A percentile compares a stretch with the other conserved stretches of the same genome.
phyloP scores from a whole-genome alignment of 1,284 basidiomycete species.

The Irpex lacteus region DNA sequence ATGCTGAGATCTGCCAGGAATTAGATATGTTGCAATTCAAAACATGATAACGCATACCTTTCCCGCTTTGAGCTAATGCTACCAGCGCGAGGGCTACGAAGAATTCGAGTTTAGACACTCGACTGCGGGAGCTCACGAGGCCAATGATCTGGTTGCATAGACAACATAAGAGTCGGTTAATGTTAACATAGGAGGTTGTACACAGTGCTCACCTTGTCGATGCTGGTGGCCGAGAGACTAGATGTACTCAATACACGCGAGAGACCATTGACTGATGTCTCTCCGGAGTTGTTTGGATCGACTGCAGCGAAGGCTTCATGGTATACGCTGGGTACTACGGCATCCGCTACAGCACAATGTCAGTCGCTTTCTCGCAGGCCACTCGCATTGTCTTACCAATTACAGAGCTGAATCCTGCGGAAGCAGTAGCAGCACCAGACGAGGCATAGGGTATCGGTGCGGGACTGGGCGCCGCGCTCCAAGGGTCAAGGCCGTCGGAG shows the following conservation, averaged over 20 bases:
- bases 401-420: constrained; percentile 62
- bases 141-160: constrained; percentile 65
- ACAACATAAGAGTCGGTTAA: neutral
- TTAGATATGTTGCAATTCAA: constrained; percentile 2
- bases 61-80: constrained; percentile 78
- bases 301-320: constrained; percentile 69
- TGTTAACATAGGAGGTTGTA: neutral
- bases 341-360: constrained; percentile 49
- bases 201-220: constrained; percentile 64
- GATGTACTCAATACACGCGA: constrained; percentile 78
- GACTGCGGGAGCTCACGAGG: constrained; percentile 70
- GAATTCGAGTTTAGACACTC: constrained; percentile 83
- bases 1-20: constrained; percentile 66
- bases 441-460: constrained; percentile 44
- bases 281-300: constrained; percentile 64
- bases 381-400: constrained; percentile 48
- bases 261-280: constrained; percentile 77
- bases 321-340: constrained; percentile 79
- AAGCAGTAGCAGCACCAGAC: constrained; percentile 37
- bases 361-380: neutral
- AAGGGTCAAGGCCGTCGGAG: constrained; percentile 76
- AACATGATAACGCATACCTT: constrained; percentile 45
- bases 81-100: constrained; percentile 85
- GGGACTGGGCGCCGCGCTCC: constrained; percentile 80
- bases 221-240: constrained; percentile 71